Conservation (phyloP, 2,329 filamentous ascomycete genomes). For the Paraconiothyrium brasiliense region DNA sequence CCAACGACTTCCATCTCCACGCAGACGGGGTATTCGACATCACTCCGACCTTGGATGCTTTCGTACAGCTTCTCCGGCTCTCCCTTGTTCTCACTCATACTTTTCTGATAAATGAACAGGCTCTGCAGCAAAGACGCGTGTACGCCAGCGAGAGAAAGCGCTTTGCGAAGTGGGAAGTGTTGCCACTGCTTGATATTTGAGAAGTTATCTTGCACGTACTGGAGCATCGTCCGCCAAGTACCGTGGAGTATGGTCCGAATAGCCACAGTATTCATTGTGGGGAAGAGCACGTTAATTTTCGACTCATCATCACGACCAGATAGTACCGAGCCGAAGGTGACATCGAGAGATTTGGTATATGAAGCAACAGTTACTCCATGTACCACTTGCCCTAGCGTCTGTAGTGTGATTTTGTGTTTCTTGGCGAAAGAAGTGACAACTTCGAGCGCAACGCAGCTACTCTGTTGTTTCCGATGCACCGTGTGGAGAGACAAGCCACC, state of each 20-base stretch:
- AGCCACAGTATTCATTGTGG: constrained; percentile 90
- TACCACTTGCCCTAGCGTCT: constrained; percentile 78
- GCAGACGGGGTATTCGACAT: constrained; percentile 83
- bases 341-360: constrained; percentile 71
- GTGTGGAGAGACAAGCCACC: constrained; percentile 20
- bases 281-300: constrained; percentile 76
- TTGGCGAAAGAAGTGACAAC: constrained; percentile 70
- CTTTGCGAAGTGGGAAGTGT: constrained; percentile 78
- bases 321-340: constrained; percentile 83
- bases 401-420: constrained; percentile 72
- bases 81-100: constrained; percentile 46
- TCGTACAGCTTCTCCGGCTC: constrained; percentile 59
- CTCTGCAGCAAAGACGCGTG: constrained; percentile 68
- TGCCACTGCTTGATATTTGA: constrained; percentile 74
- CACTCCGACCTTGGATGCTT: constrained; percentile 70
- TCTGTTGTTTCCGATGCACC: constrained; percentile 57
- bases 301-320: constrained; percentile 82
- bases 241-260: constrained; percentile 79
- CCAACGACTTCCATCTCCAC: constrained; percentile 77
- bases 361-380: constrained; percentile 78
- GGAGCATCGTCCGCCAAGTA: constrained; percentile 69
- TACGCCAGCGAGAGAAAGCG: constrained; percentile 63
- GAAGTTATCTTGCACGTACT: constrained; percentile 77
- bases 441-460: constrained; percentile 54
- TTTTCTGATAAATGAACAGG: constrained; percentile 72